These are phyloP conservation scores for Mrakia frigida DNA, from an alignment of 768 basidiomycete species.

Conservation along the genomic window DNA sequence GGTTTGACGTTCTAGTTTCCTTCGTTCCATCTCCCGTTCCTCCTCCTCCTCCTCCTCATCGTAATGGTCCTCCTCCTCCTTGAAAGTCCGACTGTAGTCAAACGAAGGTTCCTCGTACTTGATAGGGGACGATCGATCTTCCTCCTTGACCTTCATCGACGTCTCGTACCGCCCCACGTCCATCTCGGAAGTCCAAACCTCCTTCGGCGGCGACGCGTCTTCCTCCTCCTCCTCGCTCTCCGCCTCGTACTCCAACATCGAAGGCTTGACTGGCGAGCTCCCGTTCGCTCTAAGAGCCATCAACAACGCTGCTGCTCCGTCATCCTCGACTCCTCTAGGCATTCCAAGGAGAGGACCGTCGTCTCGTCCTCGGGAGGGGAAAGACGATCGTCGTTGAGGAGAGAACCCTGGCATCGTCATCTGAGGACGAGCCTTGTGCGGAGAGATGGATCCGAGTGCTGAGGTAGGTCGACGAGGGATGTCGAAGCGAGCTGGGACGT, in stretches of 20 bases:
- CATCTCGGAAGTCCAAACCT: conserved; percentile 1
- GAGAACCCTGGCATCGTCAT: conserved; percentile 14
- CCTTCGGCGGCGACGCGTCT: not conserved
- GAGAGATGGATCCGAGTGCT: not conserved
- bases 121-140: not conserved
- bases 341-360: not conserved
- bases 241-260: not conserved
- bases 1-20: not conserved
- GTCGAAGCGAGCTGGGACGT: not conserved
- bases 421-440: not conserved
- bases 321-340: not conserved
- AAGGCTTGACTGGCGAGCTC: conserved; percentile 15
- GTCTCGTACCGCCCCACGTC: not conserved
- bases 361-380: not conserved
- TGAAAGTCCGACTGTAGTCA: not conserved
- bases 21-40: not conserved
- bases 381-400: not conserved
- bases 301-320: conserved; percentile 14
- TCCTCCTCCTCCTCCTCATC: not conserved
- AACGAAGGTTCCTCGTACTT: not conserved
- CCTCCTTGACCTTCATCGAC: not conserved
- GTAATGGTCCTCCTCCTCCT: not conserved
- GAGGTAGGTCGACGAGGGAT: not conserved
- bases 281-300: conserved; percentile 17
- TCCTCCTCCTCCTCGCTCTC: not conserved